Evolutionary conservation across 108 stramenopile genomes (phyloP).

Genomic region (Licmophora abbreviata): DNA sequence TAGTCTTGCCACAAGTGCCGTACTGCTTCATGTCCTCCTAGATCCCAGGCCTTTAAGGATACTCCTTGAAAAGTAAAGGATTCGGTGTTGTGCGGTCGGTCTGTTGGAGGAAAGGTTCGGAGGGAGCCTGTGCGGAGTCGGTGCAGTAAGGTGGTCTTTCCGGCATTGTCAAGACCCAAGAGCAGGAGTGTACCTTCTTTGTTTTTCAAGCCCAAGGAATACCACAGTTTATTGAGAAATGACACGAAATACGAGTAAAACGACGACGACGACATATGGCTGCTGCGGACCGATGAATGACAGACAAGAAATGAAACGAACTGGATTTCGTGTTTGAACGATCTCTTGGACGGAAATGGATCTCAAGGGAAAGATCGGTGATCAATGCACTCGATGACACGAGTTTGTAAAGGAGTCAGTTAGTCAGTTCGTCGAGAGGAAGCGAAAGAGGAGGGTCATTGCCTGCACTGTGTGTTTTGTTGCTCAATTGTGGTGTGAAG

Average conservation of each 20-base stretch:
- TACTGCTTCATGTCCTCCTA: constrained; percentile 65
- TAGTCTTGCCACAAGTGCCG: constrained; percentile 61
- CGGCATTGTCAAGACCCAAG: constrained; percentile 98
- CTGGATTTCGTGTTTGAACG: no score
- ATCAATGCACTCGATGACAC: no score
- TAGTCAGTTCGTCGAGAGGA: no score
- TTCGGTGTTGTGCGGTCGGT: constrained; percentile 35
- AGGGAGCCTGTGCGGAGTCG: constrained; percentile 37
- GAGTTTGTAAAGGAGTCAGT: no score
- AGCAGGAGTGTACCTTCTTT: constrained; percentile 95
- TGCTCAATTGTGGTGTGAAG: no score
- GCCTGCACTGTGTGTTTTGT: no score
- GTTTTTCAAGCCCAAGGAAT: constrained; percentile 15
- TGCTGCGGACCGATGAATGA: no score
- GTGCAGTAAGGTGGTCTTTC: constrained; percentile 88
- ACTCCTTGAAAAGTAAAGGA: constrained; percentile 26
- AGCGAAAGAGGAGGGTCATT: no score
- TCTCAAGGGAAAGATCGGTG: no score
- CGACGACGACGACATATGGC: neutral
- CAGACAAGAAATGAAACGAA: no score
- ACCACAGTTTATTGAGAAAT: neutral
- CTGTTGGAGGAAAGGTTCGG: constrained; percentile 51
- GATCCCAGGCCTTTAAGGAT: constrained; percentile 52
- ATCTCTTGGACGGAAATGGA: no score
- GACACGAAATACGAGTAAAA: constrained; percentile 5